Evolutionary conservation across 495 filamentous ascomycete species (phyloP).

Genomic region (Xylaria nigripes): DNA sequence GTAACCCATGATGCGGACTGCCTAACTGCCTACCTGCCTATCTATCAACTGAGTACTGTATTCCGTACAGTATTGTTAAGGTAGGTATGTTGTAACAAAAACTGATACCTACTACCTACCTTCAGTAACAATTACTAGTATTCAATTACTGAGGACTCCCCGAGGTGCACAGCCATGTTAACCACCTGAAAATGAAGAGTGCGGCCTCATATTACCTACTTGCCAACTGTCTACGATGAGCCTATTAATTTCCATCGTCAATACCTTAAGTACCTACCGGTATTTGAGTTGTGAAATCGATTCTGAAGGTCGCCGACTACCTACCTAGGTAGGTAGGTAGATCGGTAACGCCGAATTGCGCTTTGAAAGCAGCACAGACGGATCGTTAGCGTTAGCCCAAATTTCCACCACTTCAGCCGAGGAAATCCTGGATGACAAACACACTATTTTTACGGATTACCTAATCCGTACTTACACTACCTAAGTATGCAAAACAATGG

Average conservation of each 20-base stretch:
- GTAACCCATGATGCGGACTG: conserved; percentile 7
- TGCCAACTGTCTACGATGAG: not conserved
- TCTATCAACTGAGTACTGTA: too few relatives aligned
- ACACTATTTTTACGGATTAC: too few relatives aligned
- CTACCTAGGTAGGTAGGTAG: not conserved
- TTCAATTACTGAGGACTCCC: too few relatives aligned
- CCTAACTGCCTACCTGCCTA: too few relatives aligned
- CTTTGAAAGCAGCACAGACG: not conserved
- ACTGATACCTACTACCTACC: too few relatives aligned
- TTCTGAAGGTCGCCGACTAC: not conserved
- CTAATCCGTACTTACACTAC: too few relatives aligned
- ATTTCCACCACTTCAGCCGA: not conserved
- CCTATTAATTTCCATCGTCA: not conserved
- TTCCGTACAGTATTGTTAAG: too few relatives aligned
- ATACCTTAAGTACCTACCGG: not conserved
- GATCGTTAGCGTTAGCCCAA: not conserved
- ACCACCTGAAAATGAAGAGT: not conserved
- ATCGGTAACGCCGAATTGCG: not conserved
- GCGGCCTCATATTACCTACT: conserved; percentile 3
- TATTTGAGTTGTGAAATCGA: not conserved
- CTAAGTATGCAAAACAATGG: too few relatives aligned
- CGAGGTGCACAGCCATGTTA: conserved; percentile 5
- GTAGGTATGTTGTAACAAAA: too few relatives aligned
- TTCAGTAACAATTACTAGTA: too few relatives aligned
- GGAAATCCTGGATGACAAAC: not conserved